A percentile compares a stretch with the other conserved stretches of the same genome.
Evolutionary conservation across 192 early-diverging fungal genomes (phyloP).

Genomic region (Umbelopsis isabellina): DNA sequence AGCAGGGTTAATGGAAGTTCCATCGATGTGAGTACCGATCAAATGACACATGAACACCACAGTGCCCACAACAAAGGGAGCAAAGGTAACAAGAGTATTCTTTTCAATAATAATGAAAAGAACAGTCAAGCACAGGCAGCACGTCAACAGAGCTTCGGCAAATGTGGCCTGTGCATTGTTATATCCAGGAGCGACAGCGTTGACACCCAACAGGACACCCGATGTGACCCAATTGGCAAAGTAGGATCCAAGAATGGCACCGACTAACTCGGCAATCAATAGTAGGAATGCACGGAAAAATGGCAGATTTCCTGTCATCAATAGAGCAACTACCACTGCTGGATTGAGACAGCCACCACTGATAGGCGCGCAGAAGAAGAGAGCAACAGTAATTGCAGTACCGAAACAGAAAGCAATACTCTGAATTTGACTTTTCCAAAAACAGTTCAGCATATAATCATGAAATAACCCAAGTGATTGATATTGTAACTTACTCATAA

Average conservation of each 20-base stretch:
- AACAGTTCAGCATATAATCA: neutral
- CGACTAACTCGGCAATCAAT: slow-evolving; percentile 61
- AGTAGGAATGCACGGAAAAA: slow-evolving; percentile 47
- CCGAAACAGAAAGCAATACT: slow-evolving; percentile 51
- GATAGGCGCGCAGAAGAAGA: slow-evolving; percentile 55
- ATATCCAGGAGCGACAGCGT: slow-evolving; percentile 33
- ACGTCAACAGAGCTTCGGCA: slow-evolving; percentile 22
- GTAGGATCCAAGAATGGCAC: slow-evolving; percentile 56
- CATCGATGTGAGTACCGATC: slow-evolving; percentile 32
- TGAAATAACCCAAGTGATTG: neutral
- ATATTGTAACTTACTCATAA: neutral
- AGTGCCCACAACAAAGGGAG: slow-evolving; percentile 21
- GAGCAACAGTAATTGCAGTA: slow-evolving; percentile 42
- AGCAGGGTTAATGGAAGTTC: slow-evolving; percentile 70
- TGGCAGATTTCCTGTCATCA: slow-evolving; percentile 56
- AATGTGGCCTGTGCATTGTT: slow-evolving; percentile 23
- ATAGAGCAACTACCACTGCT: slow-evolving; percentile 61
- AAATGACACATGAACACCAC: slow-evolving; percentile 26
- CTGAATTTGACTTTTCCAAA: slow-evolving; percentile 30
- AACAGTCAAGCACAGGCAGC: slow-evolving; percentile 11
- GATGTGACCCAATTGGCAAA: slow-evolving; percentile 37
- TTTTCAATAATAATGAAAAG: slow-evolving; percentile 31
- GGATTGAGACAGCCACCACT: slow-evolving; percentile 68
- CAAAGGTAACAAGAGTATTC: slow-evolving; percentile 1
- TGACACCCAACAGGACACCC: slow-evolving; percentile 36